Base-by-base conservation (phyloP, 768 basidiomycete species). In the Hygrophoropsis aurantiaca region DNA sequence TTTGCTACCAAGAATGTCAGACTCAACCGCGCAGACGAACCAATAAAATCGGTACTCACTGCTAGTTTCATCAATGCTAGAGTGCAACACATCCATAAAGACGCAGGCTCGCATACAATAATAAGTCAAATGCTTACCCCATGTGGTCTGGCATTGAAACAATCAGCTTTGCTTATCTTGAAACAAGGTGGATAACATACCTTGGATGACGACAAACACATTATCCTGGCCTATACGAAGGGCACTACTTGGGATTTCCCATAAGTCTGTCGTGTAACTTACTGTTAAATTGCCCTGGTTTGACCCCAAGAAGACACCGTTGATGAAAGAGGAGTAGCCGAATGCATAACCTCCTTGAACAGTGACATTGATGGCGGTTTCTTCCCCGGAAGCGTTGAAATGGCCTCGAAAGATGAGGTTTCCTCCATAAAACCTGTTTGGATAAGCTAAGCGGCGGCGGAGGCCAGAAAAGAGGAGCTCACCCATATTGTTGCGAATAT, bases 401-500 rank as follows among this genome's bases (percentile, higher is more conserved):
- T 33, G 51, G 6, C 60, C 60, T 13, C 60, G 50, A 27, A 46
- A 58, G 30, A 60, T 50, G 16, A 59, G 45, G 36, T 59, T 59
- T 5, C 59, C 59, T 19, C 56, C 57, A 36, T 53, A 59, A 42
- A 61, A 52, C 13, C 54, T 55, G 46, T 7, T 36, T 13, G 15
- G 6, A 38, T 38, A 38, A 16, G 20, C 16, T 44, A 25, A 34
- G 35, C 5, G 27, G 44, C 26, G 24, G 15, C 11, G 21, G 39
- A 41, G 27, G 7, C 6, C 9, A 45, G 23, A 5, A 0, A 9
- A 30, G 13, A 13, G 18, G 13, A 51, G 7, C 65, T 16, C 55
- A 76, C 75, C 74, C 77, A 44, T 79, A 78, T 64, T 79, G 75
- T 43, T 78, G 75, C 3, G 75, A 75, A 56, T 78, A 78, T 20